Evolutionary conservation across 2,329 filamentous ascomycete species (phyloP), one percentile per base, ranked within the genome.

Genomic region (Botryotinia globosa): DNA sequence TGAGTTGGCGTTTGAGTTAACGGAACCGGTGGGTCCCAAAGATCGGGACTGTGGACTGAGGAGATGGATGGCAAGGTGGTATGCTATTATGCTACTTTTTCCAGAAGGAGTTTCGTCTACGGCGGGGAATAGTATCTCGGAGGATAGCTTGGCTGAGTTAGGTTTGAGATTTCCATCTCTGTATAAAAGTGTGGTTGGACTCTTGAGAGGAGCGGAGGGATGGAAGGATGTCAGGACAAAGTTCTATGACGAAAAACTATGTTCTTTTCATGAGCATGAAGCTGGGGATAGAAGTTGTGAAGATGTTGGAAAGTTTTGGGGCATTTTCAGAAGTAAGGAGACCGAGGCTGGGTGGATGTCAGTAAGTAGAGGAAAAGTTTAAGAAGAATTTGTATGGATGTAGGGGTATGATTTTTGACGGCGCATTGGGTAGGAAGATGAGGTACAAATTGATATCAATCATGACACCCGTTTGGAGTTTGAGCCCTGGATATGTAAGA

Each of bases 241-340:
- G 16, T 59, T 69, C 8, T 69, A 59, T 22, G 56, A 59, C 9
- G 67, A 69, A 39, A 69, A 69, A 29, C 32, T 69, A n/a, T 69
- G 67, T 45, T 32, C 51, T 12, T 69, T 59, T 45, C 67, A 69
- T 69, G 67, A 45, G 29, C 67, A 69, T 37, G 51, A 22, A 42
- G 54, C 29, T 20, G 67, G 56, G 4, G 67, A 69, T 39, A 61
- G 6, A 22, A 37, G 20, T 16, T 69, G 67, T 16, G 56, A 69
- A 39, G 67, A 69, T n/a, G 37, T 58, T 37, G 67, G 67, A 29
- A 69, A 69, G 29, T 69, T 42, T 45, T 69, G 67, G 67, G 67
- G 42, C 3, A 45, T 68, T 32, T 69, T 69, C 20, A 61, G 22
- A 37, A 61, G 67, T 37, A 59, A 61, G 65, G 65, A 68, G 20